Base-by-base conservation (phyloP, 2,329 filamentous ascomycete genomes). In the Curvularia hawaiiensis region DNA sequence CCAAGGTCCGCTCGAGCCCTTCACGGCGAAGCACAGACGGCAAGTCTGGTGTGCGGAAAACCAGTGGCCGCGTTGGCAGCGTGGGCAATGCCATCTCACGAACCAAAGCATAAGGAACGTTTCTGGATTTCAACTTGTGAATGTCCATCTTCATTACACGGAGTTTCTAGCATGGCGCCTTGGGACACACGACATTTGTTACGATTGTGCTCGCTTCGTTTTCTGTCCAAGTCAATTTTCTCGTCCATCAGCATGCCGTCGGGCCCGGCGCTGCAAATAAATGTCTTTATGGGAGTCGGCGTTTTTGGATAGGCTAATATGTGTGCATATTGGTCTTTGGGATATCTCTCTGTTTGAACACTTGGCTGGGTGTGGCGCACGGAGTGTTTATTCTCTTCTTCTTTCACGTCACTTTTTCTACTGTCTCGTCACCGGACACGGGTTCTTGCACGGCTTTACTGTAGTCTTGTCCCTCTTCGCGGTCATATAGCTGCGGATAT, bases 1-100 rank as follows among this genome's bases (percentile, higher is more conserved):
- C 77, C 60, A 82, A 82, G 70, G 63, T 69, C 28, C 74, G 80
- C 38, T 76, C 75, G 11, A 80, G 77, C 56, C 79, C 80, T 12
- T 61, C 70, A 14, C 74, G 80, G 52, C 75, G 79, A 58, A 81
- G 77, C 68, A 79, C 77, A 3, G 80, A 82, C 50, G 75, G 74
- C 72, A 81, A 81, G 72, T 78, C 71, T 41, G 79, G 78, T 56
- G 80, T 83, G 47, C 73, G 80, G 41, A 83, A 83, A 72, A 82
- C 80, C 16, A 83, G 80, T 56, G 81, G 81, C 33, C 74, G 81
- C 33, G 79, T 83, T 3, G 80, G 80, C 45, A 82, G 79, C 63
- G 70, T 79, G 26, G 78, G 78, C 51, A 76, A 64, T 51, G 61
- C 69, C 35, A 62, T 65, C 14, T 53, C 58, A 14, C 72, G 73